Base-by-base conservation (phyloP, 169 alveolate genomes). In the Eimeria maxima region DNA sequence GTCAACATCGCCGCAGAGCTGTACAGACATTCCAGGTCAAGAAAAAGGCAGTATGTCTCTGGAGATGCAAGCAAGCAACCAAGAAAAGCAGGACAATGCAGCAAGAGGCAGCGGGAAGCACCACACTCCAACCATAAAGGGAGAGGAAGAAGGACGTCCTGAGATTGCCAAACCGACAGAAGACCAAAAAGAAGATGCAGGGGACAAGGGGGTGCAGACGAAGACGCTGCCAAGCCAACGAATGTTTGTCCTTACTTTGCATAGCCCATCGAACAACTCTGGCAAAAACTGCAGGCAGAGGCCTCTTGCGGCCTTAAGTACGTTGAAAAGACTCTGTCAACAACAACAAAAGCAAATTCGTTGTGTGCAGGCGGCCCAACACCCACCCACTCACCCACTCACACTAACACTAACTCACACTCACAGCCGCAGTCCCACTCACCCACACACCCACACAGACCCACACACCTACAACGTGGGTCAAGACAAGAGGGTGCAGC, bases 1-100 rank as follows among this genome's bases (percentile, higher is more conserved):
- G 80, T 95, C 97, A 5, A 95, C 96, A 91, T 95, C 97, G 33
- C 96, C 97, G 69, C 89, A 92, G 38, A 95, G 92, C 96, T 95
- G 96, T 69, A 22, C 57, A 16, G 8, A 50, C 74, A 55, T 13
- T 55, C 24, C 55, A 83, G n/a, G 33, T 13, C 45, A 78, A 78
- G 27, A 16, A 71, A 29, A 7, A 33, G 50, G 13, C 47, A 20
- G 78, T 1, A 27, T 18, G 24, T 22, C 44, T 27, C 20, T 6
- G 76, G 76, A n/a, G 44, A 67, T 67, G 76, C 42, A 67, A 14
- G n/a, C 50, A 33, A 6, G 81, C 81, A 16, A 16, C 81, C 53
- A 29, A 4, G n/a, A 71, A 50, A n/a, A 11, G 33, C 50, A 71
- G 38, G 38, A 11, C 81, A 71, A n/a, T 14, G 53, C 81, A 71